Conservation (phyloP, 129 eudicot genomes). For the Ambrosia artemisiifolia region DNA sequence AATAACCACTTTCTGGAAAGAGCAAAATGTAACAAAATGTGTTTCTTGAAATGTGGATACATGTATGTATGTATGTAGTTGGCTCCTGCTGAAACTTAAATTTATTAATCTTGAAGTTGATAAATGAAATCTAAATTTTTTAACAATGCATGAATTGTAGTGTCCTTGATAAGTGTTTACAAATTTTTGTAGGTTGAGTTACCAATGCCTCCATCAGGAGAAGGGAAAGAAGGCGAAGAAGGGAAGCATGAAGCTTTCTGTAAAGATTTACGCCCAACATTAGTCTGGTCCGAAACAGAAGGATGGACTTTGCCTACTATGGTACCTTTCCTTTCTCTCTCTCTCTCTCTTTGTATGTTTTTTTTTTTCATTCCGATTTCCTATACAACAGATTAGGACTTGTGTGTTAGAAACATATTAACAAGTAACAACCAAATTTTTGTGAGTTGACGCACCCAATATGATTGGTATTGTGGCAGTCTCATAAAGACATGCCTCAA, state of each 20-base stretch:
- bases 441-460: background rate
- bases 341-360: background rate
- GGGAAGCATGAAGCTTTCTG: conserved; percentile 32
- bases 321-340: conserved; percentile 33
- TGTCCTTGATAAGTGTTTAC: background rate
- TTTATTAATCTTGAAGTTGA: background rate
- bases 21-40: too few species aligned
- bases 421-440: too few species aligned
- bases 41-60: background rate
- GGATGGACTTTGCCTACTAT: conserved; percentile 59
- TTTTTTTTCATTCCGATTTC: background rate
- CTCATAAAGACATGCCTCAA: background rate
- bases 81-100: too few species aligned
- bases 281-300: conserved; percentile 56
- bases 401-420: background rate
- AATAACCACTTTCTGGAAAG: too few species aligned
- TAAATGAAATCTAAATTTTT: too few species aligned
- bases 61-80: too few species aligned
- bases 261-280: conserved; percentile 72
- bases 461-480: background rate
- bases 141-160: background rate
- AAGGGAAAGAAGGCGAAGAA: conserved; percentile 30
- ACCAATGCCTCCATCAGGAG: conserved; percentile 52
- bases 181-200: conserved; percentile 46
- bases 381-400: background rate